Base-by-base conservation (phyloP, 1,284 basidiomycete species). In the Cutaneotrichosporon mucoides region DNA sequence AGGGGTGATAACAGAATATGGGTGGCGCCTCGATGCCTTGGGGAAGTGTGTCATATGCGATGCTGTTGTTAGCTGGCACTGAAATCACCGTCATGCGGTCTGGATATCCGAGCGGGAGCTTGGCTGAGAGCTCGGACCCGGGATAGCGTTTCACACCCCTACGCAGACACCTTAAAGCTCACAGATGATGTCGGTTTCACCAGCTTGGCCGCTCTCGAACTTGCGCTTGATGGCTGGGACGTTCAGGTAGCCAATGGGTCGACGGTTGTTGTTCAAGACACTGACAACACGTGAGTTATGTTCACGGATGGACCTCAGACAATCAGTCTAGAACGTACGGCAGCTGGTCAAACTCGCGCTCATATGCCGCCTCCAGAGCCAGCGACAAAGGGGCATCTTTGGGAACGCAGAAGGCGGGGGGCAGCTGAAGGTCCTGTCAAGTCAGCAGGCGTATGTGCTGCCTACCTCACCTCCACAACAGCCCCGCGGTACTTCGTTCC, bases 331-430 rank as follows among this genome's bases (percentile, higher is more conserved):
- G 24, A 24, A 77, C 81, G 71, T 68, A 93, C 90, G 91, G 91
- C 59, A 93, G 87, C 69, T 92, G 86, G 34, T 91, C 91, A 76
- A 92, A 93, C 72, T 93, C 91, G 46, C 90, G 84, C 66, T 93
- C 91, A 69, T 92, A 93, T 0, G 91, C 91, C 40, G 88, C 83
- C 68, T 90, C 89, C 45, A 93, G 84, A 1, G 89, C 91, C 36
- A 84, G 81, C 9, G 83, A 83, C 58, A 92, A 85, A 16, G 83
- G 82, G 67, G 90, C 89, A 61, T 82, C 82, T 8, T 82, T 79
- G 7, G 88, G 87, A 3, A 93, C 81, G n/a, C 88, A 85, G 75
- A 92, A 93, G 0, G 91, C 91, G 7, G 91, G 91, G 0, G 90
- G 87, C 2, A 94, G 80, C 82, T 94, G 91, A 2, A 92, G 81